Evolutionary conservation across 2,329 filamentous ascomycete species (phyloP), one percentile per base, ranked within the genome.

Genomic region (Rosellinia necatrix): DNA sequence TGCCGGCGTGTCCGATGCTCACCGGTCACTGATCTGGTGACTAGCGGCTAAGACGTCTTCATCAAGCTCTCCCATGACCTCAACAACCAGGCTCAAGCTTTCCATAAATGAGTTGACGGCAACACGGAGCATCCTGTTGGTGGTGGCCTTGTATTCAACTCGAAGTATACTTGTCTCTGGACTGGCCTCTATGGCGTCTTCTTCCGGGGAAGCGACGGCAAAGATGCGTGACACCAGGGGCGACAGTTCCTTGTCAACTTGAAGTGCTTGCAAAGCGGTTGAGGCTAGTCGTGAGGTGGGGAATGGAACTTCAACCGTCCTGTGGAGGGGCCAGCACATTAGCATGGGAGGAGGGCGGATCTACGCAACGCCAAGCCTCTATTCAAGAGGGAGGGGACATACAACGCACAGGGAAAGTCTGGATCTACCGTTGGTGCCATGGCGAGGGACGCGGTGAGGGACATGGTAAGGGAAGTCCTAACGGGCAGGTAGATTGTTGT

Each of bases 71-170:
- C 90, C 86, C 89, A 97, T 96, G 13, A 96, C 89, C 51, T 92
- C 90, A 37, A 97, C 73, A 1, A 97, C 88, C 4, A 97, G 85
- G 49, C 86, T 85, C 53, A 97, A 73, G 65, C 89, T 96, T 68
- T 97, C 93, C 81, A 97, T 92, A 74, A 97, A 97, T 8, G 92
- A 91, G 75, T 97, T 97, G 53, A 97, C 92, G 3, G 93, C 90
- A 2, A 99, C 94, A 40, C 94, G 87, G 55, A 99, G 81, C 93
- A 97, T 97, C 64, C 94, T 88, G 71, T 97, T 96, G 17, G 94
- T 97, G 0, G 91, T 91, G 1, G 94, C 94, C 51, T 81, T 83
- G 75, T 97, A 97, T 58, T 88, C 82, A 8, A 90, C 88, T 58
- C 82, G 80, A 44, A 97, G 78, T 4, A 92, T 74, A 19, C 68